Percentiles rank a stretch among this genome's conserved stretches.
Evolutionary conservation across 352 stramenopile genomes (phyloP).

Genomic region (Pythium rhizo-oryzae): DNA sequence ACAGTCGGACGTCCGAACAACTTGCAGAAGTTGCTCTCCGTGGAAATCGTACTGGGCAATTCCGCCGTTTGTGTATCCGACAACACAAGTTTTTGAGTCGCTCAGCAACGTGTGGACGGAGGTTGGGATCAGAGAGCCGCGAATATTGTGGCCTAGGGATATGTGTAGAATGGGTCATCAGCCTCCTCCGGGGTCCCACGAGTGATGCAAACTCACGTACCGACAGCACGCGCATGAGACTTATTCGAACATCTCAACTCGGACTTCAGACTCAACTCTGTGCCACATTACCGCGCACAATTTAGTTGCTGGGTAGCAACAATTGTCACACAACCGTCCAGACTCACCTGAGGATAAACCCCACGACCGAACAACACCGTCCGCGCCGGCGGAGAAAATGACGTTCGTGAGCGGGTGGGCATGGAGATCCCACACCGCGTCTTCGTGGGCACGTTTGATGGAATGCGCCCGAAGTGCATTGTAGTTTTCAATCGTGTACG

Average conservation of each 20-base stretch:
- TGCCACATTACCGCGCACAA: not conserved
- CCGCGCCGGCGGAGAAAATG: slow-evolving; percentile 78
- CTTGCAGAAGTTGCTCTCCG: slow-evolving; percentile 75
- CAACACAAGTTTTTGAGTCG: slow-evolving; percentile 79
- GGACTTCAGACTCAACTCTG: slow-evolving; percentile 78
- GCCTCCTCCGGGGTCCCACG: slow-evolving; percentile 12
- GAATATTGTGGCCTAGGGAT: slow-evolving; percentile 38
- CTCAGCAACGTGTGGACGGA: slow-evolving; percentile 72
- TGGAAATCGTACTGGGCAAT: slow-evolving; percentile 80
- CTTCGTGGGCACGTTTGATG: slow-evolving; percentile 77
- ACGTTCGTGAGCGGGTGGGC: slow-evolving; percentile 83
- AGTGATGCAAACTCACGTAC: slow-evolving; percentile 22
- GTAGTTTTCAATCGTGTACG: slow-evolving; percentile 75
- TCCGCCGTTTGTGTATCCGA: slow-evolving; percentile 74
- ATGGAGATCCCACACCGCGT: slow-evolving; percentile 83
- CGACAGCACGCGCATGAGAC: slow-evolving; percentile 50
- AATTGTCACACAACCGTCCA: not conserved
- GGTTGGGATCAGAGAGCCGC: slow-evolving; percentile 64
- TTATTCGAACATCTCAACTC: slow-evolving; percentile 64
- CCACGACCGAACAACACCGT: slow-evolving; percentile 82
- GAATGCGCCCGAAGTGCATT: slow-evolving; percentile 65
- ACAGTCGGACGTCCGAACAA: slow-evolving; percentile 67
- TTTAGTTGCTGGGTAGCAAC: not conserved
- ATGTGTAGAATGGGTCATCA: not conserved
- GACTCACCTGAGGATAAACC: slow-evolving; percentile 64